Base-by-base conservation (phyloP, 345 rosid genomes). In the Populus ilicifolia region DNA sequence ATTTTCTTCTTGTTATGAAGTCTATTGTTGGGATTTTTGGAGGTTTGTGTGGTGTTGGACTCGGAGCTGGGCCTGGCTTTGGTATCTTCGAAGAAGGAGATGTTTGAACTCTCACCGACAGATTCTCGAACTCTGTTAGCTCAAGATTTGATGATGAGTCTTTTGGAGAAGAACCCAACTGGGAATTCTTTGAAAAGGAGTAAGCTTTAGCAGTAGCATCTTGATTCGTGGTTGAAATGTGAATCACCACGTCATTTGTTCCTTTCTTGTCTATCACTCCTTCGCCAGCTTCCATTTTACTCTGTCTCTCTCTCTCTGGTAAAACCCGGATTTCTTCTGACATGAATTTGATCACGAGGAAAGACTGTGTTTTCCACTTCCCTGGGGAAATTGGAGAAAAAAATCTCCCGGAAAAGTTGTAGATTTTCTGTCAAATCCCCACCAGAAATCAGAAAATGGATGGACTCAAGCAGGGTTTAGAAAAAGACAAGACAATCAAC, bases 231-330 rank as follows among this genome's bases (percentile, higher is more conserved):
- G 71, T 50, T 18, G 88, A 74, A 70, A 88, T 84, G 35, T 85
- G 82, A 5, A 87, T 78, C 0, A 87, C 79, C 44, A 87, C 83
- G 61, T 88, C 87, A 43, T 77, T 71, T 69, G 64, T 71, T 69
- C 80, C 88, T 71, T 77, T 83, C 72, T 77, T 86, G 73, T 80
- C 84, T 1, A 25, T 12, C 78, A 73, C 41, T 10, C 80, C 77
- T 62, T 59, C 52, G 12, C 77, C 79, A 56, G 48, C 21, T 67
- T 85, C 87, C 87, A 84, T 82, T 62, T 18, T 38, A 23, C 25
- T 41, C 17, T 4, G 1, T 70, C 52, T 44, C 67, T 21, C 67
- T 21, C 35, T 27, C 21, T 27, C 29, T 3, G 11, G 61, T 44
- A 14, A 67, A 50, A 66, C 36, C 69, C 71, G 12, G 17, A 7